Conservation (phyloP, 306 rosid species). For the Glycine latifolia region DNA sequence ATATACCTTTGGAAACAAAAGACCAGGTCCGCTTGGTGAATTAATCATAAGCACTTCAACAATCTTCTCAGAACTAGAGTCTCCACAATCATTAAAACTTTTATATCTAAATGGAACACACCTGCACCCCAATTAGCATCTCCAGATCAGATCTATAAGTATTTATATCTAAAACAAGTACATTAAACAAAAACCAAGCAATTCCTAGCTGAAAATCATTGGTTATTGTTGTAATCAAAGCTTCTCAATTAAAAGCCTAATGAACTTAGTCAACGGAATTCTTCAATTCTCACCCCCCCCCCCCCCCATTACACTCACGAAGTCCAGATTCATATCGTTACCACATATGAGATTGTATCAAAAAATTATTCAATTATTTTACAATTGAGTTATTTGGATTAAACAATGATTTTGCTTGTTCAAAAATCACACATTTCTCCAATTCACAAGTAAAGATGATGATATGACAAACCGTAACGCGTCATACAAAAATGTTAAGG, state of each 20-base stretch:
- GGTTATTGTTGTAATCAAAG: too few relatives aligned
- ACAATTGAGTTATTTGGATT: constrained; percentile 1
- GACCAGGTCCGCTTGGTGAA: constrained; percentile 86
- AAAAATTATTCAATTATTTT: constrained; percentile 23
- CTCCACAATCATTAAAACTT: constrained; percentile 43
- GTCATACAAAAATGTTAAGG: not conserved
- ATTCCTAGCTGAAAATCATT: too few relatives aligned
- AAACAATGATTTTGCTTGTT: not conserved
- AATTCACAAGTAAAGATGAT: not conserved
- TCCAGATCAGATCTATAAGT: too few relatives aligned
- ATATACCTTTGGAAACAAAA: constrained; percentile 80
- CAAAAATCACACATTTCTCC: constrained; percentile 22
- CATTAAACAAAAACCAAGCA: too few relatives aligned
- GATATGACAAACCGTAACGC: not conserved
- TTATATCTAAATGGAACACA: constrained; percentile 77
- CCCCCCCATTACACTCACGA: too few relatives aligned
- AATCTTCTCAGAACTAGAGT: constrained; percentile 49
- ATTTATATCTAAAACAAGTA: too few relatives aligned
- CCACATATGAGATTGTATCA: not conserved
- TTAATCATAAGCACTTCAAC: constrained; percentile 80
- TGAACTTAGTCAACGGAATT: too few relatives aligned
- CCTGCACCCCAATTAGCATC: constrained; percentile 47
- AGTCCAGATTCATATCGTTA: too few relatives aligned
- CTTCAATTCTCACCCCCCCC: too few relatives aligned
- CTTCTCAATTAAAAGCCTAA: too few relatives aligned